Conservation (phyloP, 2,329 filamentous ascomycete species). For the Fusarium coffeatum region DNA sequence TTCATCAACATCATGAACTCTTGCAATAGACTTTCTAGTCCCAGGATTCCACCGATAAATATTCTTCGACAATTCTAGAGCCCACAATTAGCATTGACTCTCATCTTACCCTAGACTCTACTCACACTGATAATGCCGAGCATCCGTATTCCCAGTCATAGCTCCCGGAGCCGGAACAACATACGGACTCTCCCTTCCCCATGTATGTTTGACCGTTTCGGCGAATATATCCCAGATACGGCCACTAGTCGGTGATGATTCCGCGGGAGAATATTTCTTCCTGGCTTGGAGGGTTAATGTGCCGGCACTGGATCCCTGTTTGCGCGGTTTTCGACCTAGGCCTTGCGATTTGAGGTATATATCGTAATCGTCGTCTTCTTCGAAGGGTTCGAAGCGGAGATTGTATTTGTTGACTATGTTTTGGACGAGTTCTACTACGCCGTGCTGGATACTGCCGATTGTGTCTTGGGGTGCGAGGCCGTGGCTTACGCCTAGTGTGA, state of each 20-base stretch:
- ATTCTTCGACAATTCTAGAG: constrained; percentile 6
- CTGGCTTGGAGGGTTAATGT: not conserved
- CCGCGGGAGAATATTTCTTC: not conserved
- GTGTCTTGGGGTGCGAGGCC: constrained; percentile 45
- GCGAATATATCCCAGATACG: constrained; percentile 14
- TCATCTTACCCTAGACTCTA: not conserved
- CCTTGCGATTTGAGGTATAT: not conserved
- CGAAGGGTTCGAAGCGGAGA: constrained; percentile 5
- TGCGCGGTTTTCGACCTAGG: not conserved
- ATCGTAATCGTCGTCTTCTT: constrained; percentile 9
- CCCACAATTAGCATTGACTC: not conserved
- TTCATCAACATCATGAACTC: constrained; percentile 16
- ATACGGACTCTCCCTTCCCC: not conserved
- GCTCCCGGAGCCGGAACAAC: constrained; percentile 13
- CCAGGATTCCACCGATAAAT: constrained; percentile 12
- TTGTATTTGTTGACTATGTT: not conserved
- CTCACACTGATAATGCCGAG: constrained; percentile 17
- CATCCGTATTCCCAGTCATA: constrained; percentile 33
- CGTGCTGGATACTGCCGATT: not conserved
- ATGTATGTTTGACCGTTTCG: constrained; percentile 15
- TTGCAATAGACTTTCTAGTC: constrained; percentile 9
- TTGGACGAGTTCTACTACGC: not conserved
- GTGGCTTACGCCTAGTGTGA: constrained; percentile 67
- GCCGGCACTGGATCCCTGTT: not conserved
- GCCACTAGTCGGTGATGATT: not conserved